Conservation (phyloP, 2,329 filamentous ascomycete species). For the Penicillium sp. region DNA sequence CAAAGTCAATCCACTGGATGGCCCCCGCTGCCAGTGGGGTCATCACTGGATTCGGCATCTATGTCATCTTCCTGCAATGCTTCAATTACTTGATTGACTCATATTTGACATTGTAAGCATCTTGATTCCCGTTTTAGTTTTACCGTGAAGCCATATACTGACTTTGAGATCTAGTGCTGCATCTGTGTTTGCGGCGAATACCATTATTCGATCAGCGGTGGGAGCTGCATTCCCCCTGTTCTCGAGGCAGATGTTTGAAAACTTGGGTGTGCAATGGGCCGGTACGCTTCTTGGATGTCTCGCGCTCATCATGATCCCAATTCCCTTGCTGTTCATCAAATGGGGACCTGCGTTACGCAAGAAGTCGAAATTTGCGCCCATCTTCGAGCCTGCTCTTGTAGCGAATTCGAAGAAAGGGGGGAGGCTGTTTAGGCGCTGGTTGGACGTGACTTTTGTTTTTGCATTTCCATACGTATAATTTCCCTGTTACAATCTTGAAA, state of each 20-base stretch:
- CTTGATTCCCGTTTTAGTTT: accelerated
- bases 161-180: conserved; percentile 30
- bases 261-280: conserved; percentile 41
- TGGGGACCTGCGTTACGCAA: conserved; percentile 33
- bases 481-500: background rate
- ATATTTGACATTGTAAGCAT: conserved; percentile 42
- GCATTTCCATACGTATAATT: background rate
- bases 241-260: conserved; percentile 39
- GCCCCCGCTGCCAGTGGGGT: conserved; percentile 37
- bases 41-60: conserved; percentile 34
- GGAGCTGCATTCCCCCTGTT: conserved; percentile 41
- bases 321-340: conserved; percentile 36
- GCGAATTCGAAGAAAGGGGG: background rate
- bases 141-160: background rate
- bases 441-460: background rate
- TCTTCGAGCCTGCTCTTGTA: background rate
- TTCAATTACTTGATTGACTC: conserved; percentile 44
- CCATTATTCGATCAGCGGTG: conserved; percentile 39
- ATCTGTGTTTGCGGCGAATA: conserved; percentile 42
- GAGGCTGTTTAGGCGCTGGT: conserved; percentile 9
- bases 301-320: conserved; percentile 40
- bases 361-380: conserved; percentile 31
- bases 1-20: conserved; percentile 36
- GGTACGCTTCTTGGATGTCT: conserved; percentile 41
- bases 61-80: conserved; percentile 36